Percentiles rank a stretch among this genome's conserved stretches.
Evolutionary conservation across 2,329 filamentous ascomycete species (phyloP).

Genomic region (Mollisia scopiformis): DNA sequence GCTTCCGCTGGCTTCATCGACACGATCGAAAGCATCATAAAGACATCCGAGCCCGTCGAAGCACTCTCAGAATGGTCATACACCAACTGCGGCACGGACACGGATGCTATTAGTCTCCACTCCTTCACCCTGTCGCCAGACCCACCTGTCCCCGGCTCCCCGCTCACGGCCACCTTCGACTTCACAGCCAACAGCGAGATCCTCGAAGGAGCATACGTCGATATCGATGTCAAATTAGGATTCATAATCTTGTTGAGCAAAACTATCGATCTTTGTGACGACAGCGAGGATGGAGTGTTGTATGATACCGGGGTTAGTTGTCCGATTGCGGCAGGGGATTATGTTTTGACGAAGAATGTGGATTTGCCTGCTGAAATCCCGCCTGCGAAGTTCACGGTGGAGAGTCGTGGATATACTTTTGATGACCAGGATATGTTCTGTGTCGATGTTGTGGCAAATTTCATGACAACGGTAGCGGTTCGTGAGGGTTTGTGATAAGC

Average conservation of each 20-base stretch:
- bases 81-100: background rate
- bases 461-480: background rate
- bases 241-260: background rate
- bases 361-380: background rate
- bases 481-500: background rate
- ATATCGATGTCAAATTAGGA: background rate
- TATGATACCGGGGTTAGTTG: background rate
- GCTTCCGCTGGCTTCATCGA: background rate
- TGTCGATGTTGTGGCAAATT: background rate
- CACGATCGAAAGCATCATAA: background rate
- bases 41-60: background rate
- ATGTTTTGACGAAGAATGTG: background rate
- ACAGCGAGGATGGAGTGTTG: background rate
- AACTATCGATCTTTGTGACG: background rate
- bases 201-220: background rate
- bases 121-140: background rate
- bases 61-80: background rate
- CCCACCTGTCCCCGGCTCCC: background rate
- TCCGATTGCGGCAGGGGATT: background rate
- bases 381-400: background rate
- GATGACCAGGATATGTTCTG: background rate
- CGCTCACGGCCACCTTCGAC: background rate
- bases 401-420: background rate
- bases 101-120: background rate
- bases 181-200: background rate